Evolutionary conservation across 768 basidiomycete species (phyloP).

Genomic region (Russula emetica): DNA sequence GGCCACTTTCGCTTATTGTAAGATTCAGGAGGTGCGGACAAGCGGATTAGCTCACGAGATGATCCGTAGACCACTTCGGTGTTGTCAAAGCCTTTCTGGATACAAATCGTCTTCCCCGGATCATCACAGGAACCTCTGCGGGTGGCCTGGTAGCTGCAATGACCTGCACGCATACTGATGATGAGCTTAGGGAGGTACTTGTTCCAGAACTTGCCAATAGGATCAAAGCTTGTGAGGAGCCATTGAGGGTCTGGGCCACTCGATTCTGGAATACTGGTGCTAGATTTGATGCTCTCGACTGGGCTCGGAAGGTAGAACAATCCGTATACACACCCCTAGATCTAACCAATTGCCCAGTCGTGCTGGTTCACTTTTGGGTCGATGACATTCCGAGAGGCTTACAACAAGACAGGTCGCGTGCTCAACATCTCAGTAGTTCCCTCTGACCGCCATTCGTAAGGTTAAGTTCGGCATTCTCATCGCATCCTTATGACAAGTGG

Average conservation of each 20-base stretch:
- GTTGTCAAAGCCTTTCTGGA: conserved; percentile 92
- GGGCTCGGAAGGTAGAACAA: conserved; percentile 78
- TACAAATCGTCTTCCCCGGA: conserved; percentile 77
- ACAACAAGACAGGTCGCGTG: conserved; percentile 85
- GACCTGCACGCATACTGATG: conserved; percentile 82
- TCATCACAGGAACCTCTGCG: conserved; percentile 92
- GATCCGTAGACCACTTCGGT: conserved; percentile 70
- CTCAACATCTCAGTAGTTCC: conserved; percentile 93
- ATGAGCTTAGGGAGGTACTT: conserved; percentile 72
- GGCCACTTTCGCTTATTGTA: conserved; percentile 91
- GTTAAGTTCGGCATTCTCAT: not conserved
- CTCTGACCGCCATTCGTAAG: conserved; percentile 80
- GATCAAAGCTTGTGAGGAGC: conserved; percentile 79
- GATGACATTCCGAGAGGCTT: conserved; percentile 94
- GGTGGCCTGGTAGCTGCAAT: conserved; percentile 77
- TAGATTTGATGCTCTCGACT: conserved; percentile 84
- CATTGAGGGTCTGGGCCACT: conserved; percentile 61
- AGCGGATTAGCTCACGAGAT: not conserved
- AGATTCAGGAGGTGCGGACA: conserved; percentile 29
- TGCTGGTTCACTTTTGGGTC: conserved; percentile 90
- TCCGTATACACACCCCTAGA: not conserved
- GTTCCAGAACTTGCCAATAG: conserved; percentile 80
- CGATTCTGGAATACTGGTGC: conserved; percentile 86
- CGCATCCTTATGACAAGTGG: conserved; percentile 24
- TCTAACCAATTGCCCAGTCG: conserved; percentile 44